A percentile compares a stretch with the other conserved stretches of the same genome.
Evolutionary conservation across 345 rosid species (phyloP).

Genomic region (Nephelium lappaceum): DNA sequence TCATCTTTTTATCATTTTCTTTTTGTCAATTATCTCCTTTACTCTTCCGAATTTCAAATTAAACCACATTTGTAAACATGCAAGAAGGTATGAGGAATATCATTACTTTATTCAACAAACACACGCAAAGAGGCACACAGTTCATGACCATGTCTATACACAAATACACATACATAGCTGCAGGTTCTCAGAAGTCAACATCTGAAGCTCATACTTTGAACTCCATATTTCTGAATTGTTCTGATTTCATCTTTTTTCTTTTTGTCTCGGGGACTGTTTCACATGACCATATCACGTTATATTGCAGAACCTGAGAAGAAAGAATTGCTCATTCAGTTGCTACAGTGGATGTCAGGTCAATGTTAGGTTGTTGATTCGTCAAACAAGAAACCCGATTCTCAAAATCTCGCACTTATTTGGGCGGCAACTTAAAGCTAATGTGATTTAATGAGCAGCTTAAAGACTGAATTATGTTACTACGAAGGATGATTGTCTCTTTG

Average conservation of each 20-base stretch:
- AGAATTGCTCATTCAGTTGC: no score
- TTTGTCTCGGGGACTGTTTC: no score
- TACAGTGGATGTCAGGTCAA: slow-evolving; percentile 93
- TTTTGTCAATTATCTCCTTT: no score
- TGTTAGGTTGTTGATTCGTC: slow-evolving; percentile 72
- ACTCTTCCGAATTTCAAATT: no score
- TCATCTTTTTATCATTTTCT: no score
- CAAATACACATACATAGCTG: background rate
- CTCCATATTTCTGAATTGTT: background rate
- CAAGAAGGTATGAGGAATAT: no score
- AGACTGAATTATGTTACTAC: background rate
- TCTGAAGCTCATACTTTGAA: background rate
- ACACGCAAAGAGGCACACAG: background rate
- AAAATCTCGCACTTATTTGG: slow-evolving; percentile 76
- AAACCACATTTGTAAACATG: no score
- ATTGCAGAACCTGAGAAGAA: no score
- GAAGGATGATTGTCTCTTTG: background rate
- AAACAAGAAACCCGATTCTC: slow-evolving; percentile 70
- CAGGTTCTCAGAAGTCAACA: background rate
- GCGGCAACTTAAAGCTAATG: slow-evolving; percentile 33
- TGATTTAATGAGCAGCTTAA: background rate
- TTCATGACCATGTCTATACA: background rate
- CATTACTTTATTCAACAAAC: no score
- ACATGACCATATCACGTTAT: no score
- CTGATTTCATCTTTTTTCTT: no score